Evolutionary conservation across 495 filamentous ascomycete genomes (phyloP), one percentile per base, ranked within the genome.

Genomic region (Tuber brumale): DNA sequence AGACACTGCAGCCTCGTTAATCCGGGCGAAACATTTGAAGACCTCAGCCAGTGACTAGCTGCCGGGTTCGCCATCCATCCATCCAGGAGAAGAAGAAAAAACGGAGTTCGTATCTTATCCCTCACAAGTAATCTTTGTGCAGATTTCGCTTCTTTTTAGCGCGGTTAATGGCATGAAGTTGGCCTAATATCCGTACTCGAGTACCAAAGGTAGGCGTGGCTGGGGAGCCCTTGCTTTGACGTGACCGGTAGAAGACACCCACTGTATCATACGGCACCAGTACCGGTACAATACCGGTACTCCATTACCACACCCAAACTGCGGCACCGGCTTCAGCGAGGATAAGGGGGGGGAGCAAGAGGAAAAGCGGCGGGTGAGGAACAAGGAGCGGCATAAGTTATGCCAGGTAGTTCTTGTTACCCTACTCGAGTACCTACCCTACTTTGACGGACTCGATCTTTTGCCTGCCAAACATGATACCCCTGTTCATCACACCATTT

Each of bases 1-100:
- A 77, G 76, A 31, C 57, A 35, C 27, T 35, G 57, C 57, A 5
- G n/a, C 57, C 57, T 35, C 57, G 31, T 66, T 66, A 6, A 66
- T 66, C 31, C 57, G 57, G 57, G 3, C 27, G 18, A 66, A 35
- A 35, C 27, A 35, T 66, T 35, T 35, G 57, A 31, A 16, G 57
- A 16, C 21, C 27, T 18, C 12, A 35, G 31, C 27, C 27, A 14
- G 57, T 12, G 57, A 35, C 57, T 66, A 5, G 23, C 51, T n/a
- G 23, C 3, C 9, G 23, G 51, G 27, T 14, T 12, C 12, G 23
- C 48, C 48, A 57, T 12, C 14, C 27, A 31, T 66, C 57, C n/a
- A 61, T 16, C 43, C 43, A 61, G 16, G 3, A 66, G 12, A 5
- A 5, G 31, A 19, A 8, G 35, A 18, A 35, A 16, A 7, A 27